Conservation (phyloP, 192 early-diverging fungal genomes). For the Coemansia asiatica region DNA sequence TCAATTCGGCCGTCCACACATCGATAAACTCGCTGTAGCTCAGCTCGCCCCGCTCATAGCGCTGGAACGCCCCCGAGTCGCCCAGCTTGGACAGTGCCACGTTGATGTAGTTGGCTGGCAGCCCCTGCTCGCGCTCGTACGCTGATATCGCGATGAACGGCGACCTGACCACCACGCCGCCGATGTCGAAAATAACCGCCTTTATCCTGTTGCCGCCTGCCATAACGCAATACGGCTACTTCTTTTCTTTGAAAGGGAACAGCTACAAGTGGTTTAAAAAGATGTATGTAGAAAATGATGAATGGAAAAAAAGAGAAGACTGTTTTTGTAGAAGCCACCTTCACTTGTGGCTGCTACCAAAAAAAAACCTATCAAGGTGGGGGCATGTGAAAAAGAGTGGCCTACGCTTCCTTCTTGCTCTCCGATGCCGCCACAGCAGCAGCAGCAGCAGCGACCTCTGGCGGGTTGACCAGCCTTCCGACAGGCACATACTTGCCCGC, state of each 20-base stretch:
- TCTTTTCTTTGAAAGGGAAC: too few species aligned
- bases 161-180: slow-evolving; percentile 78
- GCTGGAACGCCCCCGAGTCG: slow-evolving; percentile 59
- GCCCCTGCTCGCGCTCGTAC: slow-evolving; percentile 63
- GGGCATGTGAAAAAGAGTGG: background rate
- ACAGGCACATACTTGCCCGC: slow-evolving; percentile 74
- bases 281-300: too few species aligned
- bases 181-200: slow-evolving; percentile 85
- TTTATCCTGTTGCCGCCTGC: slow-evolving; percentile 35
- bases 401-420: slow-evolving; percentile 1
- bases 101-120: slow-evolving; percentile 83
- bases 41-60: slow-evolving; percentile 55
- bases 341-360: too few species aligned
- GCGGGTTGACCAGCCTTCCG: slow-evolving; percentile 62
- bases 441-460: background rate
- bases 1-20: slow-evolving; percentile 42
- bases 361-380: too few species aligned
- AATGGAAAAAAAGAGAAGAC: too few species aligned
- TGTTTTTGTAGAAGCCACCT: too few species aligned
- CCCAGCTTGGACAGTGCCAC: slow-evolving; percentile 64
- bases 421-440: background rate
- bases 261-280: too few species aligned
- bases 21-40: slow-evolving; percentile 25
- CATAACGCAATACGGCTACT: background rate
- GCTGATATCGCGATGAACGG: slow-evolving; percentile 75